Conservation (phyloP, 2,329 filamentous ascomycete genomes). For the Cryoendolithus antarcticus region DNA sequence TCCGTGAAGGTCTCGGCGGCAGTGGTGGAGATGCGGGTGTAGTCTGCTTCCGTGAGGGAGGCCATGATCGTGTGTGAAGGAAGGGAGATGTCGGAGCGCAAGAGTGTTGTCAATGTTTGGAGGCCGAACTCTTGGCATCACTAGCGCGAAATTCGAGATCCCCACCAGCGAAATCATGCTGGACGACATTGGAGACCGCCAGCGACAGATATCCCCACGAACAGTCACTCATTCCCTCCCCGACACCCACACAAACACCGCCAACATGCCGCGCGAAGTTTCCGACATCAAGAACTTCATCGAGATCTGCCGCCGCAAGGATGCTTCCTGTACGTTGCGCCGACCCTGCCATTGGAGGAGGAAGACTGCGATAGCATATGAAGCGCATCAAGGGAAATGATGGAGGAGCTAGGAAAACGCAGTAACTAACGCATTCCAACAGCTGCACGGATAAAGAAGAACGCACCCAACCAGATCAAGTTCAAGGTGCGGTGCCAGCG, state of each 20-base stretch:
- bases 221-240: background rate
- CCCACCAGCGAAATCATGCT: slow-evolving; percentile 1
- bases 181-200: background rate
- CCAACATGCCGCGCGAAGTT: slow-evolving; percentile 96
- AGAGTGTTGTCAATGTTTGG: background rate
- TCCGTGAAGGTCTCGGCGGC: slow-evolving; percentile 62
- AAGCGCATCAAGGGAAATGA: background rate
- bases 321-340: slow-evolving; percentile 83
- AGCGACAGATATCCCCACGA: background rate
- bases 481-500: slow-evolving; percentile 98
- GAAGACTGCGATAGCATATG: too few species aligned
- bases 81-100: background rate
- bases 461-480: slow-evolving; percentile 90
- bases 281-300: slow-evolving; percentile 99
- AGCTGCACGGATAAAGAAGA: slow-evolving; percentile 63
- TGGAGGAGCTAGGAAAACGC: background rate
- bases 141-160: background rate
- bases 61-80: slow-evolving; percentile 10
- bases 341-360: slow-evolving; percentile 5
- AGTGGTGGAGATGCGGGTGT: slow-evolving; percentile 25
- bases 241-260: slow-evolving; percentile 6
- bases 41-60: slow-evolving; percentile 19
- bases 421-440: slow-evolving; percentile 6
- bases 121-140: background rate
- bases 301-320: slow-evolving; percentile 99